phyloP scores from a whole-genome alignment of 2,329 filamentous ascomycete species.

The Alternaria sp. region DNA sequence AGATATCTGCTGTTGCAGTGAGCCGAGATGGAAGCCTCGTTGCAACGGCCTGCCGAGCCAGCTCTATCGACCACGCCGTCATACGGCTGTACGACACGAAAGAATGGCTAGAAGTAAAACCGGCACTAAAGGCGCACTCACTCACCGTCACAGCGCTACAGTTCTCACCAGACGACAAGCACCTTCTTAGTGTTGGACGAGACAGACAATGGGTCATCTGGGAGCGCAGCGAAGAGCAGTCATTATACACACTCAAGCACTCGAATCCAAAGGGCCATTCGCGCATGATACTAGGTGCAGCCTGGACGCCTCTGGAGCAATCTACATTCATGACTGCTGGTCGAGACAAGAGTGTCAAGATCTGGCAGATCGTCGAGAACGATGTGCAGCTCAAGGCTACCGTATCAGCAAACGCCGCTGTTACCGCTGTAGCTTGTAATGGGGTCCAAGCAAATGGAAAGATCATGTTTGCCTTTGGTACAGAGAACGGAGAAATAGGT shows the following conservation, averaged over 20 bases:
- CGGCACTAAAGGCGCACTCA: constrained; percentile 82
- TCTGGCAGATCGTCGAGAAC: constrained; percentile 56
- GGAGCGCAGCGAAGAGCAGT: constrained; percentile 53
- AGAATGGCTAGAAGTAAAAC: constrained; percentile 85
- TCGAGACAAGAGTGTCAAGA: constrained; percentile 80
- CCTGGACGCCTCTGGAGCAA: constrained; percentile 68
- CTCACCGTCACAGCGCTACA: constrained; percentile 83
- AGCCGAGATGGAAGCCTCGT: constrained; percentile 77
- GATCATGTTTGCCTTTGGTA: constrained; percentile 41
- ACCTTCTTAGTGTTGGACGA: constrained; percentile 85
- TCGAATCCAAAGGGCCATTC: constrained; percentile 84
- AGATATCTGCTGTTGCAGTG: constrained; percentile 85
- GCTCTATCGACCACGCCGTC: constrained; percentile 90
- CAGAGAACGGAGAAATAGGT: constrained; percentile 38
- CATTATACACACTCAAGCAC: constrained; percentile 64
- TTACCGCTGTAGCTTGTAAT: constrained; percentile 40
- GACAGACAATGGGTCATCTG: constrained; percentile 94
- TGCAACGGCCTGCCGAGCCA: constrained; percentile 92
- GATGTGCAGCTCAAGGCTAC: constrained; percentile 33
- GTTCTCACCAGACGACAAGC: constrained; percentile 77
- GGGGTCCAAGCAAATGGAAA: neutral
- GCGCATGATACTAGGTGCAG: constrained; percentile 88
- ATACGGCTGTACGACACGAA: constrained; percentile 88
- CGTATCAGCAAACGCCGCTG: constrained; percentile 30
- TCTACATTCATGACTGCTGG: constrained; percentile 83